Percentiles rank a stretch among this genome's conserved stretches.
Conservation (phyloP, 2,329 filamentous ascomycete genomes). For the Blastomyces parvus region DNA sequence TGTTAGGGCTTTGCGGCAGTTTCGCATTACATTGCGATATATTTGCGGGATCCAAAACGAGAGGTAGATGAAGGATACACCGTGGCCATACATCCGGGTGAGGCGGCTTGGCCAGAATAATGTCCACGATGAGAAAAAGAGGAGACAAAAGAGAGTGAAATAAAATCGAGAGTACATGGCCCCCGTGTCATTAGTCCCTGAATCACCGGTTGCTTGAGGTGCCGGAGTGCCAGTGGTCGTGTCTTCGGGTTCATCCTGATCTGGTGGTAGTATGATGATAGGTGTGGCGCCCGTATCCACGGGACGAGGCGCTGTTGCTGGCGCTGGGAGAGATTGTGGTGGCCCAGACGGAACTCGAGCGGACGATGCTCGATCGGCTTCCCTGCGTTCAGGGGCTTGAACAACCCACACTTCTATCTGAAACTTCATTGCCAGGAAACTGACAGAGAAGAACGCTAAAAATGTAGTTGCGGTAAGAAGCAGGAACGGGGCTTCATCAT, state of each 20-base stretch:
- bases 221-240: conserved; percentile 26
- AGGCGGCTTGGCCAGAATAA: conserved; percentile 46
- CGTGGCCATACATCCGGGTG: conserved; percentile 49
- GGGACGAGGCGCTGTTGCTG: conserved; percentile 40
- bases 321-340: conserved; percentile 24
- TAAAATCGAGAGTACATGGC: conserved; percentile 55
- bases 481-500: conserved; percentile 47
- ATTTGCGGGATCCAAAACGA: conserved; percentile 93
- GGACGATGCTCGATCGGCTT: conserved; percentile 23
- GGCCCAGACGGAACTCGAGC: neutral
- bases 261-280: conserved; percentile 47
- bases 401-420: conserved; percentile 59
- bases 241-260: conserved; percentile 44
- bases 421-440: conserved; percentile 56
- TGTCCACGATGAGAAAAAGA: conserved; percentile 52
- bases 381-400: conserved; percentile 40
- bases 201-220: conserved; percentile 26
- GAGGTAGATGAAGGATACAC: conserved; percentile 63
- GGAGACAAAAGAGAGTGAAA: conserved; percentile 47
- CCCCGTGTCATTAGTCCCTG: conserved; percentile 41
- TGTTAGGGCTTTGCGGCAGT: conserved; percentile 80
- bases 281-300: conserved; percentile 44
- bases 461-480: conserved; percentile 49
- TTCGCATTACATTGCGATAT: conserved; percentile 76
- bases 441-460: conserved; percentile 50